Evolutionary conservation across 2,329 filamentous ascomycete genomes (phyloP).

Genomic region (Aschersonia sp.): DNA sequence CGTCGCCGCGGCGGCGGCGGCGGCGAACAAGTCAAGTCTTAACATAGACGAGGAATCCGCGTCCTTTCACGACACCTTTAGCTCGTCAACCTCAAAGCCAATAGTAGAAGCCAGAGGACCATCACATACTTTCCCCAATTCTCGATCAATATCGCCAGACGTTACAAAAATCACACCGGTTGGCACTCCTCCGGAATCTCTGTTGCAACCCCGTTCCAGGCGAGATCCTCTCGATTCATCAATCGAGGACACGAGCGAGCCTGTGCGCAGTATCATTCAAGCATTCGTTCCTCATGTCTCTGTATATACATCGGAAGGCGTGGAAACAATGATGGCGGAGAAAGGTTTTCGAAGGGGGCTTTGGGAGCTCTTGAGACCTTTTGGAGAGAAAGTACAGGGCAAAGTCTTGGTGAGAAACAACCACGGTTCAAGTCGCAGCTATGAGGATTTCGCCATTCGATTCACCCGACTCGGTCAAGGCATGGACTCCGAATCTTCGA

Average conservation of each 20-base stretch:
- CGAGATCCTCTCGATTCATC: constrained; percentile 28
- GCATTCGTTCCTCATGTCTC: constrained; percentile 84
- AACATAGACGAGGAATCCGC: too few relatives aligned
- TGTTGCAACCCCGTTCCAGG: constrained; percentile 34
- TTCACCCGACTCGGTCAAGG: constrained; percentile 60
- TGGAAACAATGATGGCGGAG: constrained; percentile 60
- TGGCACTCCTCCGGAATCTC: constrained; percentile 40
- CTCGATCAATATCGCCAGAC: constrained; percentile 49
- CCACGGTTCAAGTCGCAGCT: constrained; percentile 65
- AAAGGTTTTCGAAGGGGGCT: constrained; percentile 79
- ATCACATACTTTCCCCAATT: constrained; percentile 42
- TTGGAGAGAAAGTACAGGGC: constrained; percentile 75
- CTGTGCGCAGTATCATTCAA: constrained; percentile 56
- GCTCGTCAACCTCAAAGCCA: too few relatives aligned
- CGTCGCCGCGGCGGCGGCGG: constrained; percentile 42
- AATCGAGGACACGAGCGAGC: constrained; percentile 35
- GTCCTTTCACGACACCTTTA: too few relatives aligned
- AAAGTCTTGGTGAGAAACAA: constrained; percentile 88
- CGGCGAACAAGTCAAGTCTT: constrained; percentile 32
- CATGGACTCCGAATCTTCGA: constrained; percentile 31
- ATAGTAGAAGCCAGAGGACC: too few relatives aligned
- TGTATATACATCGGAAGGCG: constrained; percentile 76
- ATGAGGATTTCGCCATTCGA: constrained; percentile 81
- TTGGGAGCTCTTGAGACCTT: constrained; percentile 75
- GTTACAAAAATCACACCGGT: constrained; percentile 44